phyloP scores from a whole-genome alignment of 2,329 filamentous ascomycete species.

The Xylariales sp. region DNA sequence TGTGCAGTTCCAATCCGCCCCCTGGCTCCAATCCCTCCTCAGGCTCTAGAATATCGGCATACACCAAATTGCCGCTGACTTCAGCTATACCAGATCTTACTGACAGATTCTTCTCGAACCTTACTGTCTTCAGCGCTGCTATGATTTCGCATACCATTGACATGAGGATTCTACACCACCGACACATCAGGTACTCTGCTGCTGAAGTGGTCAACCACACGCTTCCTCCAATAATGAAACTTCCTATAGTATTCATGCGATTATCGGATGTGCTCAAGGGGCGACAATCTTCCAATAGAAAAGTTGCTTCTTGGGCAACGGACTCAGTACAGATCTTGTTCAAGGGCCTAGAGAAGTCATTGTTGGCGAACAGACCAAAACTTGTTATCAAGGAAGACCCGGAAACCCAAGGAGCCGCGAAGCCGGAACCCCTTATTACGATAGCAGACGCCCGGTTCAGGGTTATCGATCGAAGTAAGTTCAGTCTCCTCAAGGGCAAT shows the following conservation, averaged over 20 bases:
- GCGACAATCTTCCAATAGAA: slow-evolving; percentile 16
- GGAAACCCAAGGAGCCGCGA: slow-evolving; percentile 10
- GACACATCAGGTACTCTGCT: slow-evolving; percentile 35
- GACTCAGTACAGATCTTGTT: slow-evolving; percentile 57
- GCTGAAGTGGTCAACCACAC: slow-evolving; percentile 31
- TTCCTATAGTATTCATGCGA: slow-evolving; percentile 45
- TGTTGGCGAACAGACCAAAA: slow-evolving; percentile 3
- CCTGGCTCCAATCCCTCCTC: slow-evolving; percentile 14
- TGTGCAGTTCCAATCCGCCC: slow-evolving; percentile 8
- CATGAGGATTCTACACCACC: slow-evolving; percentile 40
- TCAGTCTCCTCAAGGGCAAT: slow-evolving; percentile 48
- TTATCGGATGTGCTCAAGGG: slow-evolving; percentile 38
- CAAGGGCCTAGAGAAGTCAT: slow-evolving; percentile 34
- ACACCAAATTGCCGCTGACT: slow-evolving; percentile 38
- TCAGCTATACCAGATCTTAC: slow-evolving; percentile 40
- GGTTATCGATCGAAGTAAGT: slow-evolving; percentile 49
- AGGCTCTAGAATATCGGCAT: slow-evolving; percentile 21
- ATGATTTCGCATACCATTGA: slow-evolving; percentile 49
- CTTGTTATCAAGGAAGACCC: slow-evolving; percentile 7
- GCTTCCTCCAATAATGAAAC: slow-evolving; percentile 37
- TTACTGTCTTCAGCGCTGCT: slow-evolving; percentile 45
- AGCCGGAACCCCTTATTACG: slow-evolving; percentile 29
- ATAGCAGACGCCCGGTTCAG: slow-evolving; percentile 50
- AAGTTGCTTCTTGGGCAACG: slow-evolving; percentile 47
- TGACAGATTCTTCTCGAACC: slow-evolving; percentile 46